Evolutionary conservation across 2,329 filamentous ascomycete genomes (phyloP).

Genomic region (Ophiostoma fasciatum): DNA sequence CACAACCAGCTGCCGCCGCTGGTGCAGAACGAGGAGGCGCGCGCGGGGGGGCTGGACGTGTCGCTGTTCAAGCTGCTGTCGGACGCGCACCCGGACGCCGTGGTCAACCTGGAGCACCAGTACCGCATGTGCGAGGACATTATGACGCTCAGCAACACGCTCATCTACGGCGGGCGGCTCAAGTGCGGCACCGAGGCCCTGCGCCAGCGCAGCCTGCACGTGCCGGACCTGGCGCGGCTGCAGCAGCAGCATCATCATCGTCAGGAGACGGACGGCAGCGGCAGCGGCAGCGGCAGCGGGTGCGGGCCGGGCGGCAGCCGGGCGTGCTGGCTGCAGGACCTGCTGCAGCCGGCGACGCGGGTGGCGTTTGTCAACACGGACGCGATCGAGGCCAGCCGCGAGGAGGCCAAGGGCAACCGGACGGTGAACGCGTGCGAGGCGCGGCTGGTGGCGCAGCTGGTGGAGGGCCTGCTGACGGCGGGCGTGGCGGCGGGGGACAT

Average conservation of each 20-base stretch:
- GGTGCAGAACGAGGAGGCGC: slow-evolving; percentile 81
- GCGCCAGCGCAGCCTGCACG: slow-evolving; percentile 49
- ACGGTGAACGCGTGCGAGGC: slow-evolving; percentile 84
- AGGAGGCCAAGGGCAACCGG: slow-evolving; percentile 66
- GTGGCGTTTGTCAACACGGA: slow-evolving; percentile 89
- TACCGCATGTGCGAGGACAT: slow-evolving; percentile 98
- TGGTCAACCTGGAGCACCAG: slow-evolving; percentile 86
- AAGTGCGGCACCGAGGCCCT: slow-evolving; percentile 76
- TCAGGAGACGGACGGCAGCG: background rate
- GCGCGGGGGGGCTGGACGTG: slow-evolving; percentile 74
- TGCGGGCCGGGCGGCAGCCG: slow-evolving; percentile 4
- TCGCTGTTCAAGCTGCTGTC: slow-evolving; percentile 90
- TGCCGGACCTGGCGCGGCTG: slow-evolving; percentile 52
- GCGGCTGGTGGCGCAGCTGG: slow-evolving; percentile 61
- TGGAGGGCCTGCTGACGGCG: slow-evolving; percentile 58
- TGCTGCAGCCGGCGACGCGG: slow-evolving; percentile 55
- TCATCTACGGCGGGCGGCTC: slow-evolving; percentile 84
- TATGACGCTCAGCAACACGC: slow-evolving; percentile 80
- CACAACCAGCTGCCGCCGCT: slow-evolving; percentile 92
- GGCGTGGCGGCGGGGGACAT: slow-evolving; percentile 66
- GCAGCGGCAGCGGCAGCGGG: too few species aligned
- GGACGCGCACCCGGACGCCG: slow-evolving; percentile 71
- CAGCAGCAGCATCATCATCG: slow-evolving; percentile 46
- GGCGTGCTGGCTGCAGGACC: slow-evolving; percentile 61
- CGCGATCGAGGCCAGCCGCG: slow-evolving; percentile 48